phyloP scores from a whole-genome alignment of 352 stramenopile species.

The Globisporangium ultimum region DNA sequence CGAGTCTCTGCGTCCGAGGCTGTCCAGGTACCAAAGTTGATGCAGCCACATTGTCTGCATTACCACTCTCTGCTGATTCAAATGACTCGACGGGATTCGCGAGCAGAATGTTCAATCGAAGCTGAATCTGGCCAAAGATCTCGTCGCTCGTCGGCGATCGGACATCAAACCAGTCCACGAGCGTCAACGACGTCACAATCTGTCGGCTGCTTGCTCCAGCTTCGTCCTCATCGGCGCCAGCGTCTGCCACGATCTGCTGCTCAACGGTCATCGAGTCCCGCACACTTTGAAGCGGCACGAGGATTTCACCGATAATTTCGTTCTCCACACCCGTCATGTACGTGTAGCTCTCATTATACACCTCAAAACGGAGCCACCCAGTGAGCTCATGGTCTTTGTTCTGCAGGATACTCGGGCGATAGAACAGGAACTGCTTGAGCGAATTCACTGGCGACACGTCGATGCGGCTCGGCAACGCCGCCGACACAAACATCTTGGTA shows the following conservation, averaged over 20 bases:
- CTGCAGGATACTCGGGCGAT: constrained; percentile 33
- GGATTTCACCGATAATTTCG: constrained; percentile 67
- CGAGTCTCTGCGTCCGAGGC: constrained; percentile 31
- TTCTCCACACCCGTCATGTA: constrained; percentile 78
- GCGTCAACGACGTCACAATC: constrained; percentile 56
- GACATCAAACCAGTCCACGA: constrained; percentile 82
- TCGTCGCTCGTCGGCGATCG: constrained; percentile 54
- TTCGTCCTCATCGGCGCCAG: constrained; percentile 18
- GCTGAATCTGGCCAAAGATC: constrained; percentile 66
- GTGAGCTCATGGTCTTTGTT: constrained; percentile 29
- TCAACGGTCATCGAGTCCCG: constrained; percentile 62
- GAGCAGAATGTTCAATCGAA: constrained; percentile 69
- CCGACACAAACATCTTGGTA: constrained; percentile 57
- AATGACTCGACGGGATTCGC: constrained; percentile 38
- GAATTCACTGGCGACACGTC: constrained; percentile 63
- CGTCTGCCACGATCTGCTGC: constrained; percentile 43
- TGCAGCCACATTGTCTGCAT: constrained; percentile 15
- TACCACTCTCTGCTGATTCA: constrained; percentile 7
- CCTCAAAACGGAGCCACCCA: constrained; percentile 71
- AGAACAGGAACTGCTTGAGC: constrained; percentile 79
- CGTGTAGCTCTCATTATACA: constrained; percentile 73
- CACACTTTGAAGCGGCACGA: constrained; percentile 67
- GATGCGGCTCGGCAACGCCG: constrained; percentile 47
- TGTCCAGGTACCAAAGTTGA: background rate
- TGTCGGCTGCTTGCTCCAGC: constrained; percentile 17